A percentile compares a stretch with the other conserved stretches of the same genome.
These are phyloP conservation scores for Barnettozyma wickerhamii DNA, from an alignment of 805 yeast genomes.

Conservation along the genomic window DNA sequence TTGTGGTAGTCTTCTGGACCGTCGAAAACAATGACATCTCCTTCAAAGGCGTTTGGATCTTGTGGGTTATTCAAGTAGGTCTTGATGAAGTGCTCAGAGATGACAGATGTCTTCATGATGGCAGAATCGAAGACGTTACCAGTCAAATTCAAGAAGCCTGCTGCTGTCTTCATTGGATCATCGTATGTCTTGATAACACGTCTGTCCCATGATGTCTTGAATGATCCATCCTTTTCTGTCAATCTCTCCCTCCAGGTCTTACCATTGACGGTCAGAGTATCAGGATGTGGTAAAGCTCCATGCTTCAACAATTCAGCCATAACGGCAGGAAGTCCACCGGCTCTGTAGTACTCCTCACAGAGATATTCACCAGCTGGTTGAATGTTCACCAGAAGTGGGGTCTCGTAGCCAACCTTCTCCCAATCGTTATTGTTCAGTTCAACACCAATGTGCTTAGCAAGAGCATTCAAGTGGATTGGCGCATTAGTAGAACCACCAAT, in stretches of 20 bases:
- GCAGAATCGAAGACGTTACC: neutral
- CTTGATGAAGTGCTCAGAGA: neutral
- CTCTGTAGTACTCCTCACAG: neutral
- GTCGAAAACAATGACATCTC: neutral
- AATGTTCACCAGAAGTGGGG: neutral
- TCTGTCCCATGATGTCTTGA: neutral
- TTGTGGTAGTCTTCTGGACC: constrained; percentile 1
- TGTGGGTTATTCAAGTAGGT: neutral
- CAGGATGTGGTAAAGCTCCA: neutral
- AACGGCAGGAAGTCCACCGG: neutral
- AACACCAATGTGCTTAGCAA: neutral
- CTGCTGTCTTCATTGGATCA: neutral
- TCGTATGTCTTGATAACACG: neutral
- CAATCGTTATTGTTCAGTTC: neutral
- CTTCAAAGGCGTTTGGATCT: neutral
- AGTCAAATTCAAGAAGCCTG: neutral
- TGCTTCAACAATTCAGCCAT: neutral
- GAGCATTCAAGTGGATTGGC: neutral
- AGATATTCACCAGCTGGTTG: neutral
- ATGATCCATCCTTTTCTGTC: neutral
- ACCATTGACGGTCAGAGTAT: neutral
- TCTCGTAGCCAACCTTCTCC: neutral
- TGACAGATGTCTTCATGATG: neutral
- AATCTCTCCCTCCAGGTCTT: neutral
- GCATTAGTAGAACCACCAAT: constrained; percentile 1